Conservation (phyloP, 441 rosid species). For the Arabidopsis lyrata region DNA sequence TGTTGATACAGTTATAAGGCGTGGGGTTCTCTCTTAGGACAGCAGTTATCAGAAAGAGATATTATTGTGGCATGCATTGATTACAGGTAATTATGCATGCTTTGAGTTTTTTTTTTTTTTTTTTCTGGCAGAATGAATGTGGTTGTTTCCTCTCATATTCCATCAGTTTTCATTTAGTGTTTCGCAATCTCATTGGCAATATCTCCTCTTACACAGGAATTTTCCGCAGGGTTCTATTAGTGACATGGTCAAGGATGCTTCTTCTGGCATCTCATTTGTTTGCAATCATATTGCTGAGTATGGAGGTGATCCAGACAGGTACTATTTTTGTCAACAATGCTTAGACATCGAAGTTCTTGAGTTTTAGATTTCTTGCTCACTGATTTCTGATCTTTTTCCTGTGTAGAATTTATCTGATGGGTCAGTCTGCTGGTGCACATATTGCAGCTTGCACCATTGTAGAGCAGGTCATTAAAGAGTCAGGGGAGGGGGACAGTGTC, state of each 20-base stretch:
- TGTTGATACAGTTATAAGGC: conserved; percentile 76
- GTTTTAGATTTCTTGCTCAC: conserved; percentile 22
- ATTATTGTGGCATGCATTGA: conserved; percentile 93
- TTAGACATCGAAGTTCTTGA: conserved; percentile 3
- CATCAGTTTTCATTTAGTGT: conserved; percentile 2
- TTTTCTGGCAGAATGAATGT: not conserved
- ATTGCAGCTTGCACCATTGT: conserved; percentile 87
- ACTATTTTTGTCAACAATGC: conserved; percentile 21
- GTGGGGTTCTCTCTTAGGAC: conserved; percentile 95
- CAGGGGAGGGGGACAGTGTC: conserved; percentile 70
- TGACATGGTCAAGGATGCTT: conserved; percentile 93
- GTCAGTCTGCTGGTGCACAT: conserved; percentile 99
- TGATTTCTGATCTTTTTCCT: conserved; percentile 9
- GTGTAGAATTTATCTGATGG: conserved; percentile 87
- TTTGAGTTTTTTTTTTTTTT: not conserved
- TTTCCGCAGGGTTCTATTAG: conserved; percentile 95
- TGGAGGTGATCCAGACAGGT: conserved; percentile 97
- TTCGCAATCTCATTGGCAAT: conserved; percentile 27
- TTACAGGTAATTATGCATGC: conserved; percentile 63
- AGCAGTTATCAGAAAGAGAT: conserved; percentile 87
- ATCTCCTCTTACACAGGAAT: conserved; percentile 65
- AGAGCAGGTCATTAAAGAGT: conserved; percentile 92
- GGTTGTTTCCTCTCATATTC: conserved; percentile 9
- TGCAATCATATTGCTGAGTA: conserved; percentile 82
- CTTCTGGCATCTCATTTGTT: conserved; percentile 86